Conservation (phyloP, 139 green algal species). For the Mesotaenium endlicherianum region DNA sequence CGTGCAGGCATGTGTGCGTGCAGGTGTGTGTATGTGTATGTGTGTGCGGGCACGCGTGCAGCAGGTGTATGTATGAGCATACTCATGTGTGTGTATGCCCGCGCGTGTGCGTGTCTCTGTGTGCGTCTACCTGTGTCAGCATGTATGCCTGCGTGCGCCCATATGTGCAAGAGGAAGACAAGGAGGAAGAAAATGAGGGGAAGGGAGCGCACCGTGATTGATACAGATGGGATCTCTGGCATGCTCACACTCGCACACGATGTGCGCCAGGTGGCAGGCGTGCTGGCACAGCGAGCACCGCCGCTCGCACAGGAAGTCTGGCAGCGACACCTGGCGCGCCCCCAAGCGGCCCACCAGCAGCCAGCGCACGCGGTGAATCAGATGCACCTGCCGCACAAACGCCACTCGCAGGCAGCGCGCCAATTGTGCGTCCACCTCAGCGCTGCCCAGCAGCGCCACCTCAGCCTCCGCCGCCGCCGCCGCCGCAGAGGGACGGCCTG, state of each 20-base stretch:
- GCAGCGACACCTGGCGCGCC: neutral
- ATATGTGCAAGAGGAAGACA: no score
- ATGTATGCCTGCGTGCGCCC: neutral
- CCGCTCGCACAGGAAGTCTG: neutral
- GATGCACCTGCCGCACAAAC: constrained; percentile 12
- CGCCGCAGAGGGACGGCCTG: neutral
- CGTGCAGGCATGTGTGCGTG: neutral
- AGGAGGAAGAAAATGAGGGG: no score
- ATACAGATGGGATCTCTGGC: constrained; percentile 7
- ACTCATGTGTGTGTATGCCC: neutral
- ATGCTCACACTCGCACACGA: constrained; percentile 8
- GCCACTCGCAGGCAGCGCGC: neutral
- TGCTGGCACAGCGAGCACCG: neutral
- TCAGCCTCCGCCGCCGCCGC: neutral
- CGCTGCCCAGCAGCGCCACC: neutral
- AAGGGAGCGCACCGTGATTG: neutral
- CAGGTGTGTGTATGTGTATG: neutral
- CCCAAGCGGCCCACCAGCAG: neutral
- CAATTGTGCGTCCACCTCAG: neutral
- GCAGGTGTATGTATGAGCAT: neutral
- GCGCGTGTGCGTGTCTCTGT: neutral
- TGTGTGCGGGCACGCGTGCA: neutral
- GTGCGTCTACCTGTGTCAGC: neutral
- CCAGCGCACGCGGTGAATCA: neutral
- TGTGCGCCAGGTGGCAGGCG: neutral